Percentiles rank a stretch among this genome's conserved stretches.
These are phyloP conservation scores for Kingdonia uniflora DNA, from an alignment of 164 flowering plant species.

Conservation along the genomic window DNA sequence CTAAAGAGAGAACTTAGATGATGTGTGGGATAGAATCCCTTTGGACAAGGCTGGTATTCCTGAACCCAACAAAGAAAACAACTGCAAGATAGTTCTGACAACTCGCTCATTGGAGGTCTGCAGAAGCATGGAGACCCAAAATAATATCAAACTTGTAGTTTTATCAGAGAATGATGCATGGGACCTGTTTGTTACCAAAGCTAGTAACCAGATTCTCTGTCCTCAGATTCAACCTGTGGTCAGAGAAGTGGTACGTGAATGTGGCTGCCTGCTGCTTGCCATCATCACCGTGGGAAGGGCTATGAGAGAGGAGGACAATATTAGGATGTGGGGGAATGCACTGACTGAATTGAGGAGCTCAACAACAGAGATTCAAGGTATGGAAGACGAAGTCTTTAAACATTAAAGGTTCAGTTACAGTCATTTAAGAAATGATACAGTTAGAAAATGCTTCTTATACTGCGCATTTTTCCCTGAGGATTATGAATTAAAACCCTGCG, in stretches of 20 bases:
- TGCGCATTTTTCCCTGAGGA: slow-evolving; percentile 27
- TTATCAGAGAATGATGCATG: slow-evolving; percentile 18
- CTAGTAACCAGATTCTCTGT: slow-evolving; percentile 9
- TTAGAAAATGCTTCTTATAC: slow-evolving; percentile 6
- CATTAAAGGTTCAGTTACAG: slow-evolving; percentile 26
- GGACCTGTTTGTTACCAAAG: slow-evolving; percentile 15
- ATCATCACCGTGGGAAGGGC: slow-evolving; percentile 25
- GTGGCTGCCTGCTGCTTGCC: slow-evolving; percentile 29
- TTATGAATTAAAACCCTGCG: slow-evolving; percentile 17
- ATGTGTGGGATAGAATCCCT: slow-evolving; percentile 24
- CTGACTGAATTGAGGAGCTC: slow-evolving; percentile 15
- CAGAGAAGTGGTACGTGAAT: slow-evolving; percentile 14
- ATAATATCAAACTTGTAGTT: slow-evolving; percentile 17
- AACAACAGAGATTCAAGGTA: slow-evolving; percentile 21
- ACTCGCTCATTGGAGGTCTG: slow-evolving; percentile 17
- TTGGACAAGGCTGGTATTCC: slow-evolving; percentile 22
- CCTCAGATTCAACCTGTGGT: slow-evolving; percentile 13
- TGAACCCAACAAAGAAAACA: slow-evolving; percentile 10
- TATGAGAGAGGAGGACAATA: slow-evolving; percentile 22
- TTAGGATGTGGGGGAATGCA: slow-evolving; percentile 22
- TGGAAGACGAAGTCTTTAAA: slow-evolving; percentile 21
- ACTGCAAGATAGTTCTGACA: slow-evolving; percentile 24
- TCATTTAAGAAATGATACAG: slow-evolving; percentile 11
- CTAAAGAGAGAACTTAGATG: slow-evolving; percentile 20
- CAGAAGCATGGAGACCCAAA: slow-evolving; percentile 20